phyloP scores from a whole-genome alignment of 1,284 basidiomycete genomes.

The Ustilago tritici region DNA sequence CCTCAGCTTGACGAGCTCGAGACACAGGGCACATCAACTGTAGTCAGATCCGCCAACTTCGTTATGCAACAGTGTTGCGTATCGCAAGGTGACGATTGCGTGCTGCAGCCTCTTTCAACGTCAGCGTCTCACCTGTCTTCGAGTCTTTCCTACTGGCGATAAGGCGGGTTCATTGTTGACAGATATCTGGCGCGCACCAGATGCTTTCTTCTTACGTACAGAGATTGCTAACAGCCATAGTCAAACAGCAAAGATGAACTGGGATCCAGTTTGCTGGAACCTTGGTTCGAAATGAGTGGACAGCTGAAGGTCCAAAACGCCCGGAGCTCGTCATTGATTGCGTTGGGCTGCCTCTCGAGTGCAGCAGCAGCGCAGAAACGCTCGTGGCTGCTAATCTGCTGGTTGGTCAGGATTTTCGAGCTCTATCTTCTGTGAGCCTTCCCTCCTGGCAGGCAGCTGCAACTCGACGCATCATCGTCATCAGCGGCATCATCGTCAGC shows the following conservation, averaged over 20 bases:
- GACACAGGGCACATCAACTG: not conserved
- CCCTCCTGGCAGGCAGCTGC: not conserved
- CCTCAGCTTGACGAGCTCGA: not conserved
- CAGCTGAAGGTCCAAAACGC: not conserved
- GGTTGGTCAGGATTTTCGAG: conserved; percentile 4
- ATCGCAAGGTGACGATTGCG: conserved; percentile 2
- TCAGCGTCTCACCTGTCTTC: not conserved
- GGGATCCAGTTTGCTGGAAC: not conserved
- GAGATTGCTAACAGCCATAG: too few relatives aligned
- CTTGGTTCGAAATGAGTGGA: not conserved
- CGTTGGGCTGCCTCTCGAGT: not conserved
- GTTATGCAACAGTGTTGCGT: not conserved
- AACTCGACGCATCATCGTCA: conserved; percentile 17
- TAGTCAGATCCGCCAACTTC: conserved; percentile 13
- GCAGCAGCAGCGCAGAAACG: not conserved
- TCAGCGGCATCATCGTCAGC: conserved; percentile 14
- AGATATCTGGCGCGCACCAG: too few relatives aligned
- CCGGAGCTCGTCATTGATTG: conserved; percentile 6
- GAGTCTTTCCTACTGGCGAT: too few relatives aligned
- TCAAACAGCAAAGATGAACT: not conserved
- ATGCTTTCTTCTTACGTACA: too few relatives aligned
- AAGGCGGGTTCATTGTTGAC: too few relatives aligned
- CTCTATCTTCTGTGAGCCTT: not conserved
- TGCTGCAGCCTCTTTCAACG: not conserved
- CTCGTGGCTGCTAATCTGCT: not conserved